Conservation (phyloP, 2,329 filamentous ascomycete genomes). For the Aspergillus sp. region DNA sequence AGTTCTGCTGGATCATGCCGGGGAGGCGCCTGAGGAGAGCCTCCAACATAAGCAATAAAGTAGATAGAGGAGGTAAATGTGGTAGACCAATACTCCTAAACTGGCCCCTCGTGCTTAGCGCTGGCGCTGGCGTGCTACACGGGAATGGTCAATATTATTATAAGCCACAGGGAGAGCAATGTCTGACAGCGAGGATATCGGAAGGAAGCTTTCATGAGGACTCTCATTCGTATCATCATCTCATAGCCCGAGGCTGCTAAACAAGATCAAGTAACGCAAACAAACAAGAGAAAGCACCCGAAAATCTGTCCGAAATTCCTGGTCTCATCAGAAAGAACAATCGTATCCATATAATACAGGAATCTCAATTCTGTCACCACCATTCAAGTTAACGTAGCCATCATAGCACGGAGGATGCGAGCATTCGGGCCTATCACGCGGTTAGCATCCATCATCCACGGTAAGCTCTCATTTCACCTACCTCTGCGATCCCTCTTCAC, state of each 20-base stretch:
- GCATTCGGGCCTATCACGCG: slow-evolving; percentile 58
- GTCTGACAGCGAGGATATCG: not conserved
- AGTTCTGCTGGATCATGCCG: no score
- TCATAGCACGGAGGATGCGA: slow-evolving; percentile 64
- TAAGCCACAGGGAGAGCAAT: no score
- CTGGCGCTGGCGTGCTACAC: no score
- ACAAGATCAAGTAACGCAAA: slow-evolving; percentile 4
- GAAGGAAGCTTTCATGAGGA: not conserved
- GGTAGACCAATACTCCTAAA: no score
- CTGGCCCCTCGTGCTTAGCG: no score
- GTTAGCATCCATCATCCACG: no score
- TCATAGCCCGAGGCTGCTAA: not conserved
- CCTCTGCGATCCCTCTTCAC: slow-evolving; percentile 92
- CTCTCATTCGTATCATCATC: not conserved
- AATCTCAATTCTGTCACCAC: not conserved
- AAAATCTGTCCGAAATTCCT: not conserved
- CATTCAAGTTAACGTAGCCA: slow-evolving; percentile 64
- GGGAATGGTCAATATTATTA: no score
- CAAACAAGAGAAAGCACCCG: slow-evolving; percentile 1
- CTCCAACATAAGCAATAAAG: no score
- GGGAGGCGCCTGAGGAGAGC: no score
- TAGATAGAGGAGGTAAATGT: no score
- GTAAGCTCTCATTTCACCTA: slow-evolving; percentile 51
- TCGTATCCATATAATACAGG: not conserved
- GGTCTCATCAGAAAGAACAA: no score